Evolutionary conservation across 306 rosid species (phyloP), one percentile per base, ranked within the genome.

Genomic region (Carpinus viminea): DNA sequence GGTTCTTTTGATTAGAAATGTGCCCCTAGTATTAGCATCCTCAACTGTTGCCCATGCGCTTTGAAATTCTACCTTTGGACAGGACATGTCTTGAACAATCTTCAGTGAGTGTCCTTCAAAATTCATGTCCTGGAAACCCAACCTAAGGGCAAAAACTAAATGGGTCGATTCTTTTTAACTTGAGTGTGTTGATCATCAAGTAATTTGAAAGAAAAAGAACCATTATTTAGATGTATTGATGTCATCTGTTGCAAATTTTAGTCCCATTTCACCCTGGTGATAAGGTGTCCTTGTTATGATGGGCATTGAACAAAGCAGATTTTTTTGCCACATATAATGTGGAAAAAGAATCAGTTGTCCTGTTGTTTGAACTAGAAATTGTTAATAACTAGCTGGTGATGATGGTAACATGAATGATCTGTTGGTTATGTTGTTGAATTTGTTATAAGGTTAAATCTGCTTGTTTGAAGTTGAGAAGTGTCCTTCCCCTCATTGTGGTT

Each of bases 91-190:
- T 50, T 9, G 34, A 11, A 59, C 34, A 59, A 59, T 9, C 12
- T 59, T 59, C 65, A 59, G 21, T 10, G 65, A 8, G 31, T 57
- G 3, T 24, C 65, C 65, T 21, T 24, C 15, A 6, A 7, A 24
- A 20, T 59, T 59, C 65, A n/a, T 59, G 20, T 9, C 11, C 0
- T 24, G 34, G 31, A 59, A 59, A 24, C 26, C 36, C 31, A 59
- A 50, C 54, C 18, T 52, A 84, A 92, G 96, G 11, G 52, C 52
- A 9, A 47, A 47, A 11, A 5, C 48, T 2, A 47, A 47, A 47
- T 47, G 52, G 52, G 52, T 47, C 11, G 1, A 47, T 47, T 47
- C 12, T 47, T 47, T 47, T 47, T 47, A 11, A 47, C 52, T 47
- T 47, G 52, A 47, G 52, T 9, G 52, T 47, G 52, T 11, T 47